phyloP scores from a whole-genome alignment of 2,329 filamentous ascomycete species.

The Ophiosphaerella korrae region DNA sequence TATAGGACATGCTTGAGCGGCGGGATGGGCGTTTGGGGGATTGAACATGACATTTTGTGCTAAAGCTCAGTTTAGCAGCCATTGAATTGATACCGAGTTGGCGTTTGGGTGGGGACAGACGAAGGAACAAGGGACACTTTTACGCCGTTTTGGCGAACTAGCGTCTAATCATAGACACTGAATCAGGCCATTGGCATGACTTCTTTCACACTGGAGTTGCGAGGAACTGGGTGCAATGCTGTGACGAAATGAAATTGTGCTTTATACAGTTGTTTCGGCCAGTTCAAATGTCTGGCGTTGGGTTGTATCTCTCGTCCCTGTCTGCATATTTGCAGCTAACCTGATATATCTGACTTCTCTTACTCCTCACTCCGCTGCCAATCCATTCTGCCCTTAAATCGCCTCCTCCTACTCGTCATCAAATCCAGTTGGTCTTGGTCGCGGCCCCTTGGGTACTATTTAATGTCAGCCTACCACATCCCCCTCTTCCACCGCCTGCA shows the following conservation, averaged over 20 bases:
- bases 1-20: background rate
- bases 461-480: conserved; percentile 6
- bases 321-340: background rate
- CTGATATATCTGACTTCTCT: conserved; percentile 1
- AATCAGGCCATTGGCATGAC: no score
- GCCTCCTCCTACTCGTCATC: conserved; percentile 46
- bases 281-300: background rate
- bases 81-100: no score
- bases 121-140: no score
- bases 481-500: background rate
- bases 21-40: background rate
- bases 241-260: conserved; percentile 26
- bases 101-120: no score
- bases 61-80: no score
- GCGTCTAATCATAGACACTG: no score
- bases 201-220: no score
- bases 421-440: conserved; percentile 53
- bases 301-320: background rate
- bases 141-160: no score
- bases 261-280: conserved; percentile 29
- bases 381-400: background rate
- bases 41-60: background rate
- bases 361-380: background rate
- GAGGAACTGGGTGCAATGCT: background rate
- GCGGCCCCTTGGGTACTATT: conserved; percentile 54